phyloP scores from a whole-genome alignment of 2,329 filamentous ascomycete species.

The Penicillium expansum region DNA sequence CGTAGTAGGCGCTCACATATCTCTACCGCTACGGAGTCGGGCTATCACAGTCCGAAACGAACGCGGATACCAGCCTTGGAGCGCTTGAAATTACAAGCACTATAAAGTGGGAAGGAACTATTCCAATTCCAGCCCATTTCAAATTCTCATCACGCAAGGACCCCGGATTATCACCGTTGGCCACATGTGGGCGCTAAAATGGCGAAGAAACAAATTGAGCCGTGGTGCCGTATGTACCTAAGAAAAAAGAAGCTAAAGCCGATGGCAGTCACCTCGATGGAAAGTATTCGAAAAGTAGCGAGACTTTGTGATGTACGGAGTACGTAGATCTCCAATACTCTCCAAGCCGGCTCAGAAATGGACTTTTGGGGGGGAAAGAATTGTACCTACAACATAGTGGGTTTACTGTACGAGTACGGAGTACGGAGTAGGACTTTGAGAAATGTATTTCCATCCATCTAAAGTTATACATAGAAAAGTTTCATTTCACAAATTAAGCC shows the following conservation, averaged over 20 bases:
- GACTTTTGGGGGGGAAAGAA: not conserved
- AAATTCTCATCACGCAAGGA: not conserved
- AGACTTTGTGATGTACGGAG: no score
- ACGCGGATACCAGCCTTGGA: not conserved
- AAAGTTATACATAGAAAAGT: no score
- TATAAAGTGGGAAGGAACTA: not conserved
- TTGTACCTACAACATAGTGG: not conserved
- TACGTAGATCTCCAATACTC: not conserved
- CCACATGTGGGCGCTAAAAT: not conserved
- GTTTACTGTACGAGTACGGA: not conserved
- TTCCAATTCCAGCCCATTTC: not conserved
- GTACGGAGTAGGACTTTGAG: not conserved
- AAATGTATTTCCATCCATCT: no score
- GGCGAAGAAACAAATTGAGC: not conserved
- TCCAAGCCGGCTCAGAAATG: not conserved
- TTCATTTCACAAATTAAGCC: no score
- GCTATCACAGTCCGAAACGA: not conserved
- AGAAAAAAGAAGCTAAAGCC: not conserved
- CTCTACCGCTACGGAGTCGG: not conserved
- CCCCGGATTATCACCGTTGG: conserved; percentile 2
- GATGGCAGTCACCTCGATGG: not conserved
- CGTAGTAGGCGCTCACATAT: not conserved
- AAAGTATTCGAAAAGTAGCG: not conserved
- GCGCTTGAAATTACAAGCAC: not conserved
- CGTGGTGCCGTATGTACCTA: not conserved